Percentiles rank a stretch among this genome's conserved stretches.
Evolutionary conservation across 441 rosid species (phyloP).

Genomic region (Adansonia madagascariensis): DNA sequence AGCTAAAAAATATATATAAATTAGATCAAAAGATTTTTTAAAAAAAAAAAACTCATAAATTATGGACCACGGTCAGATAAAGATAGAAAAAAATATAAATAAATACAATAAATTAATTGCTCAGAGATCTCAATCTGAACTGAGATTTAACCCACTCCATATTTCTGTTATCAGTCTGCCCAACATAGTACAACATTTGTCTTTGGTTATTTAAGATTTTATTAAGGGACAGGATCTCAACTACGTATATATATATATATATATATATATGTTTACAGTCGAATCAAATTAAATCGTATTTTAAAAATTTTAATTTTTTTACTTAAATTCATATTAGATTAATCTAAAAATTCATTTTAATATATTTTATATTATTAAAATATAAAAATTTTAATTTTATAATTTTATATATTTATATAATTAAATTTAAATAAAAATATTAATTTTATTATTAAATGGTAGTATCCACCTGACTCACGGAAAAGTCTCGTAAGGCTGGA

Average conservation of each 20-base stretch:
- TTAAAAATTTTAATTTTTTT: too few relatives aligned
- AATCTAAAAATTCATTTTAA: too few relatives aligned
- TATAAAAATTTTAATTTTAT: too few relatives aligned
- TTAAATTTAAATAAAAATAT: too few relatives aligned
- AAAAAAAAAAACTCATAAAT: neutral
- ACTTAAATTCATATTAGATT: too few relatives aligned
- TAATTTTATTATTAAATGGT: too few relatives aligned
- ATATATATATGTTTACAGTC: too few relatives aligned
- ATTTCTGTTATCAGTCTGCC: conserved; percentile 38
- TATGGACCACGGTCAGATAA: conserved; percentile 41
- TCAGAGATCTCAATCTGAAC: conserved; percentile 62
- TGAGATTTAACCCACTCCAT: conserved; percentile 49
- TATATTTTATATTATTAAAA: too few relatives aligned
- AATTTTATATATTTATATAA: too few relatives aligned
- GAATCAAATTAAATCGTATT: too few relatives aligned
- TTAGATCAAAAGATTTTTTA: conserved; percentile 39
- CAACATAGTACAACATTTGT: conserved; percentile 23
- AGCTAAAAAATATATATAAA: conserved; percentile 34
- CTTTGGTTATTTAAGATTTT: conserved; percentile 29
- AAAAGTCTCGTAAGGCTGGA: neutral
- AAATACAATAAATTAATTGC: conserved; percentile 44
- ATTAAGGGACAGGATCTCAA: conserved; percentile 37
- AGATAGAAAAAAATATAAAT: neutral
- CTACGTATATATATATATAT: neutral
- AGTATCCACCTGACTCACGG: too few relatives aligned